Percentiles rank a stretch among this genome's conserved stretches.
These are phyloP conservation scores for Colletotrichum phormii DNA, from an alignment of 2,329 filamentous ascomycete genomes.

Conservation along the genomic window DNA sequence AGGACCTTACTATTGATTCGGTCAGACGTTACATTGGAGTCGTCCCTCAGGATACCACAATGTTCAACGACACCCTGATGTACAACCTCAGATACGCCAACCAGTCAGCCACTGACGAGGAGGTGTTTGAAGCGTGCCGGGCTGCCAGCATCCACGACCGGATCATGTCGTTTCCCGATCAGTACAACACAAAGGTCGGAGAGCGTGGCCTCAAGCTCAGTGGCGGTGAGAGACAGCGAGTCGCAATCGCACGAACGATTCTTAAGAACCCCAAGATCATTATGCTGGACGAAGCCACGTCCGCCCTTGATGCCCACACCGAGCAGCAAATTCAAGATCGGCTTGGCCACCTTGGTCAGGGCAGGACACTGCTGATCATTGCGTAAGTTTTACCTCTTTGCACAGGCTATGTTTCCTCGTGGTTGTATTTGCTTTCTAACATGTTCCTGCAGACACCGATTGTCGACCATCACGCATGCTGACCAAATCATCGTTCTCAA, in stretches of 20 bases:
- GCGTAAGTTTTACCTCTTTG: slow-evolving; percentile 68
- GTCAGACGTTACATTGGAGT: slow-evolving; percentile 91
- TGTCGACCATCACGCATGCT: slow-evolving; percentile 87
- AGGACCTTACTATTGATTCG: slow-evolving; percentile 92
- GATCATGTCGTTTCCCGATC: slow-evolving; percentile 88
- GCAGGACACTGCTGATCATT: slow-evolving; percentile 94
- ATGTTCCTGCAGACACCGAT: slow-evolving; percentile 69
- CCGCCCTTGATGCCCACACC: slow-evolving; percentile 89
- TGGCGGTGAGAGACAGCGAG: slow-evolving; percentile 92
- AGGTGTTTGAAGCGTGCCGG: slow-evolving; percentile 83
- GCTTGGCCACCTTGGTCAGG: slow-evolving; percentile 82
- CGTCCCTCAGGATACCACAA: slow-evolving; percentile 93
- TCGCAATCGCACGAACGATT: slow-evolving; percentile 93
- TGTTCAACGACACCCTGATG: slow-evolving; percentile 96
- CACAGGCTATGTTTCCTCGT: slow-evolving; percentile 42
- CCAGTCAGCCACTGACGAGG: slow-evolving; percentile 80
- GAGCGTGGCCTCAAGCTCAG: slow-evolving; percentile 89
- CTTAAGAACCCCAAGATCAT: slow-evolving; percentile 93
- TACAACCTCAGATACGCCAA: slow-evolving; percentile 95
- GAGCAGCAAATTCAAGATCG: slow-evolving; percentile 94
- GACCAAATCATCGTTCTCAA: slow-evolving; percentile 87
- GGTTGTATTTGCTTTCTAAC: slow-evolving; percentile 6
- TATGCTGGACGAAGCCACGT: slow-evolving; percentile 92
- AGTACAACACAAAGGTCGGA: slow-evolving; percentile 90
- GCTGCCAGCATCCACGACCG: slow-evolving; percentile 94